Evolutionary conservation across 1,139 yeast species (phyloP), one percentile per base, ranked within the genome.

Genomic region (Kodamaea suecica): DNA sequence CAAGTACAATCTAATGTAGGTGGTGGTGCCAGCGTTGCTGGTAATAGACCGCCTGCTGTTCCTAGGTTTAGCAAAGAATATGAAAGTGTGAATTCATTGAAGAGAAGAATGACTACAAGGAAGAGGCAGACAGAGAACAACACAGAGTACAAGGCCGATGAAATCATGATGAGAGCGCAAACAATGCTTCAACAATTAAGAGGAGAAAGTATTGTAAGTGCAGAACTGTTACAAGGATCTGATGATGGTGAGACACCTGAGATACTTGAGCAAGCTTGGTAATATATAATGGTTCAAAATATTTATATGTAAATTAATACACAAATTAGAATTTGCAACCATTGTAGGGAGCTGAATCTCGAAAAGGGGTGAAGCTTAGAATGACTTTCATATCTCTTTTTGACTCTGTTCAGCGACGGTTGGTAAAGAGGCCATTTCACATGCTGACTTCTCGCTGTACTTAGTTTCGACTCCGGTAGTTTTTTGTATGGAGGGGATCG

Each of bases 121-220:
- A 59, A 53, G 43, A 52, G 52, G 23, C 47, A 31, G 15, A 27
- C 39, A 3, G 45, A 41, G 4, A 42, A 30, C 5, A 42, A 44
- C 19, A 31, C 36, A 11, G 47, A 47, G 20, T 35, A 42, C 17
- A 54, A 45, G 39, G 42, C 53, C 15, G 70, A 57, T 45, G 55
- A 53, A 38, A 50, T 52, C 2, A 52, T 66, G 57, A 49, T 60
- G 26, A 43, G 76, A 35, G 73, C 75, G 1, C 73, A 66, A 38
- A 61, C 62, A 0, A 68, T 70, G 74, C 57, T 70, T 38, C 57
- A 55, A 34, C 63, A 64, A 34, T 49, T 70, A 17, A 42, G 74
- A 42, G 23, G 29, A 33, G 37, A 44, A 12, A 12, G 11, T 7
- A 12, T 5, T 9, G 26, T 11, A n/a, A 11, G 23, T 10, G 23